Percentiles rank a stretch among this genome's conserved stretches.
phyloP scores from a whole-genome alignment of 306 rosid species.

The Castanopsis chinensis region DNA sequence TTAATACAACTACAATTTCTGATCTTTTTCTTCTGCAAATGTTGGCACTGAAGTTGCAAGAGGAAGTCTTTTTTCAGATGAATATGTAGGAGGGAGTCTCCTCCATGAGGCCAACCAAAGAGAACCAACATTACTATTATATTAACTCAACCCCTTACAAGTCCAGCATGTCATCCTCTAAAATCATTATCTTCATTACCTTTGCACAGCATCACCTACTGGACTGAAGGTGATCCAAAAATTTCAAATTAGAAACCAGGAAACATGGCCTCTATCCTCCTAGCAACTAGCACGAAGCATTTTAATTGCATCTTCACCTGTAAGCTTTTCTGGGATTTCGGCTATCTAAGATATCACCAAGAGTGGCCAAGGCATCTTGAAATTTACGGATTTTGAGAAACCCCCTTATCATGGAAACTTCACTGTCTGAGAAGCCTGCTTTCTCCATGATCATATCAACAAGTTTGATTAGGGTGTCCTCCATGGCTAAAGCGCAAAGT shows the following conservation, averaged over 20 bases:
- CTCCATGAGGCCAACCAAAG: slow-evolving; percentile 9
- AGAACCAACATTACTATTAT: slow-evolving; percentile 10
- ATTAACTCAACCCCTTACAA: slow-evolving; percentile 1
- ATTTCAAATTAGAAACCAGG: neutral
- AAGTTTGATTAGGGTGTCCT: slow-evolving; percentile 64
- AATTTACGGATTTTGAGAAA: slow-evolving; percentile 74
- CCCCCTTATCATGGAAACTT: slow-evolving; percentile 65
- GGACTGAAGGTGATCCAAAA: neutral
- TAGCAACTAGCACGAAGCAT: neutral
- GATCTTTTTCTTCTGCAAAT: slow-evolving; percentile 12
- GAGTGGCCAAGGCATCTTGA: slow-evolving; percentile 77
- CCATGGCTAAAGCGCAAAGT: slow-evolving; percentile 81
- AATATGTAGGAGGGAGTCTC: neutral
- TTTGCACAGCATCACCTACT: neutral
- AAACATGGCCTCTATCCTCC: neutral
- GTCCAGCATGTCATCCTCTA: slow-evolving; percentile 3
- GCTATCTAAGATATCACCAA: slow-evolving; percentile 64
- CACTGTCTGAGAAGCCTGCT: slow-evolving; percentile 54
- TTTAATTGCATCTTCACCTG: slow-evolving; percentile 22
- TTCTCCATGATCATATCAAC: slow-evolving; percentile 68
- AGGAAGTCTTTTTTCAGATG: neutral
- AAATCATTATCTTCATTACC: slow-evolving; percentile 9
- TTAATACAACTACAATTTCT: neutral
- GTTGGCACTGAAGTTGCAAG: slow-evolving; percentile 7
- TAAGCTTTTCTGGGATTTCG: slow-evolving; percentile 45